These are phyloP conservation scores for Noccaea caerulescens DNA, from an alignment of 345 rosid species.

Conservation along the genomic window DNA sequence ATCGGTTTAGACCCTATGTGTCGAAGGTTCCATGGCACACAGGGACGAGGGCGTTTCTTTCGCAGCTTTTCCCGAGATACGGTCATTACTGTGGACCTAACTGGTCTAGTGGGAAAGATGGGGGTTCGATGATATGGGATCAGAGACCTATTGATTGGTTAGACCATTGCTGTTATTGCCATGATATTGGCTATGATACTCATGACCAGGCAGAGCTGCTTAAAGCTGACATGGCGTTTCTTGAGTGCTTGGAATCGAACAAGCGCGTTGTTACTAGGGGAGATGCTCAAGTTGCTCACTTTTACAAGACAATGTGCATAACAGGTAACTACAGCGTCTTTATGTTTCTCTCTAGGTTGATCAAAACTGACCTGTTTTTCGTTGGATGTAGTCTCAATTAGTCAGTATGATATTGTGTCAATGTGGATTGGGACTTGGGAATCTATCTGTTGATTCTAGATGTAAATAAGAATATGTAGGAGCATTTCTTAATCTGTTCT, in stretches of 20 bases:
- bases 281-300: constrained; percentile 63
- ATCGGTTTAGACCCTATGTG: constrained; percentile 89
- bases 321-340: constrained; percentile 55
- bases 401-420: background rate
- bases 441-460: background rate
- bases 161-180: constrained; percentile 97
- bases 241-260: constrained; percentile 84
- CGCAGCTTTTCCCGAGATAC: constrained; percentile 88
- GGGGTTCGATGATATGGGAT: constrained; percentile 87
- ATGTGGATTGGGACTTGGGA: background rate
- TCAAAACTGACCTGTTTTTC: background rate
- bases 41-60: constrained; percentile 82
- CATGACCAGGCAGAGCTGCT: constrained; percentile 85
- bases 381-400: background rate
- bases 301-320: constrained; percentile 87
- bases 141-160: constrained; percentile 95
- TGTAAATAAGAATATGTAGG: background rate
- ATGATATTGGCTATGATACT: constrained; percentile 93
- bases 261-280: constrained; percentile 61
- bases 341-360: constrained; percentile 12
- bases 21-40: constrained; percentile 98
- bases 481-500: background rate
- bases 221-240: constrained; percentile 85
- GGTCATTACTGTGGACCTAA: constrained; percentile 99
- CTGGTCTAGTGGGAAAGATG: constrained; percentile 96